phyloP scores from a whole-genome alignment of 257 asterid species.

The Osmanthus fragrans region DNA sequence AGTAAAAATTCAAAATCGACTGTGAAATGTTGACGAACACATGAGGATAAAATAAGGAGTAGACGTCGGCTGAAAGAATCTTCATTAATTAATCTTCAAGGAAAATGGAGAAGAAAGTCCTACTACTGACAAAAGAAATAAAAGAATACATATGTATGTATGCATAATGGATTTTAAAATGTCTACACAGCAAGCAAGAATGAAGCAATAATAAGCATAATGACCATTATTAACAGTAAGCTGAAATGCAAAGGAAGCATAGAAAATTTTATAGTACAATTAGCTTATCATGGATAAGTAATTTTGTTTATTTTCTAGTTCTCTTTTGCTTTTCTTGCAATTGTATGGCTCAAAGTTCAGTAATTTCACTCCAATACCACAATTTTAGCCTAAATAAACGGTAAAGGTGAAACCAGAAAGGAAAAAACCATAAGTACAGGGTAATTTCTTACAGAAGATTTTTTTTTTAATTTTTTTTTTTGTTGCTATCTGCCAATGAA shows the following conservation, averaged over 20 bases:
- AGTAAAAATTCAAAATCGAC: background rate
- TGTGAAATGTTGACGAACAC: background rate
- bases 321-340: background rate
- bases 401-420: slow-evolving; percentile 24
- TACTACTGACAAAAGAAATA: slow-evolving; percentile 19
- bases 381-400: slow-evolving; percentile 23
- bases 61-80: background rate
- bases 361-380: slow-evolving; percentile 9
- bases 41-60: slow-evolving; percentile 16
- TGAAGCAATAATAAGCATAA: background rate
- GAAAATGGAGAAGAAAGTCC: slow-evolving; percentile 23
- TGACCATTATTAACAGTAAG: background rate
- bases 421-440: too few species aligned
- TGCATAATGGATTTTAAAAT: background rate
- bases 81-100: background rate
- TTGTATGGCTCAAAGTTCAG: background rate
- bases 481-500: too few species aligned
- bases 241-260: background rate
- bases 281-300: background rate
- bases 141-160: background rate
- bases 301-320: background rate
- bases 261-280: background rate
- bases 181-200: background rate
- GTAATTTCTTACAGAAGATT: too few species aligned
- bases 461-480: too few species aligned